Evolutionary conservation across 768 basidiomycete species (phyloP).

Genomic region (Terana coerulea): DNA sequence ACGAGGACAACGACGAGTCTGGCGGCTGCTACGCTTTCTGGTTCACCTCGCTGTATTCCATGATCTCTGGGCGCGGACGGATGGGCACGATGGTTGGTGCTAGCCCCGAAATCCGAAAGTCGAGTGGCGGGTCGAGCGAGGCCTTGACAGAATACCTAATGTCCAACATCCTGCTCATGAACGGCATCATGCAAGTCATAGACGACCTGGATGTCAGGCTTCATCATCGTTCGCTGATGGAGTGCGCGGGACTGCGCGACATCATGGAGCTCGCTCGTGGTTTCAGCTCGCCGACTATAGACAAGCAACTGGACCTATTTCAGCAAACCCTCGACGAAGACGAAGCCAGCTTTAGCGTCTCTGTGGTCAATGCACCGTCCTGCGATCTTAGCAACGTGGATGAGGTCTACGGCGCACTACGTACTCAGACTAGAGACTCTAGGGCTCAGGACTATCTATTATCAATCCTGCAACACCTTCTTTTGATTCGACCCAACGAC

Average conservation of each 20-base stretch:
- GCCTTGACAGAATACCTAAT: slow-evolving; percentile 80
- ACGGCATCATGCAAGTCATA: slow-evolving; percentile 56
- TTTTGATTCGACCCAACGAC: slow-evolving; percentile 86
- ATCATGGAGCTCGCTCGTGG: slow-evolving; percentile 66
- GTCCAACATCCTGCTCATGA: slow-evolving; percentile 70
- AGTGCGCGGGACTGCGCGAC: slow-evolving; percentile 73
- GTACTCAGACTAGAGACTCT: slow-evolving; percentile 67
- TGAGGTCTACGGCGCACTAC: slow-evolving; percentile 83
- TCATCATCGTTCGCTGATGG: slow-evolving; percentile 88
- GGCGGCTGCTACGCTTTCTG: slow-evolving; percentile 75
- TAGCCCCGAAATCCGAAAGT: slow-evolving; percentile 78
- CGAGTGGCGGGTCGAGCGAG: slow-evolving; percentile 54
- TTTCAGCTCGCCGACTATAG: slow-evolving; percentile 60
- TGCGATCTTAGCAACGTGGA: slow-evolving; percentile 76
- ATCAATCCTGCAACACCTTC: slow-evolving; percentile 88
- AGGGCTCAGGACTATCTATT: slow-evolving; percentile 82
- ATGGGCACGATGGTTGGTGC: slow-evolving; percentile 96
- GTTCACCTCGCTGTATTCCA: slow-evolving; percentile 78
- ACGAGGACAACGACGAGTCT: slow-evolving; percentile 54
- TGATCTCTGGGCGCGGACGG: slow-evolving; percentile 79
- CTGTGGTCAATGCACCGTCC: slow-evolving; percentile 70
- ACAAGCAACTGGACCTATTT: slow-evolving; percentile 61
- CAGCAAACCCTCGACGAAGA: slow-evolving; percentile 67
- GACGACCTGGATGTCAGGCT: slow-evolving; percentile 83
- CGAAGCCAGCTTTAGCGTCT: slow-evolving; percentile 64